Base-by-base conservation (phyloP, 371 early-diverging fungal genomes). In the Apophysomyces variabilis region DNA sequence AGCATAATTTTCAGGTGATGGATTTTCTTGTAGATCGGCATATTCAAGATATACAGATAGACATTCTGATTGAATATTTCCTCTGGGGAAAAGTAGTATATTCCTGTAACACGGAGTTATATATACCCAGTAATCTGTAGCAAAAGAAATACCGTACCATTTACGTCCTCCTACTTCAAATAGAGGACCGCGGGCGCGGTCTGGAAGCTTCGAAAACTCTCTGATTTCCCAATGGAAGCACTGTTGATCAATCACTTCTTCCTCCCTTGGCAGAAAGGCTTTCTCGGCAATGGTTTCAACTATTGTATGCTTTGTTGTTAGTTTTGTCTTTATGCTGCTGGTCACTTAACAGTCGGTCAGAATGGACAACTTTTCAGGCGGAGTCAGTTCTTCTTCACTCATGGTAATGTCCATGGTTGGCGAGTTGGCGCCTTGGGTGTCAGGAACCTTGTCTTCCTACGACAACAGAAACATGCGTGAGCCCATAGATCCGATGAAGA, bases 71-170 rank as follows among this genome's bases (percentile, higher is more conserved):
- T 78, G 82, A 54, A 88, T 82, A 80, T 97, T 97, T 41, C 98
- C 98, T 41, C 76, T 84, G 45, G 98, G 98, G 76, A 96, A 97
- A 39, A 96, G 73, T 3, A 97, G 78, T 21, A 96, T 84, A 60
- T 92, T 84, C 95, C 95, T 90, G 62, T 46, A 57, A 11, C 4
- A 58, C 11, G 11, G 8, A 0, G 21, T 45, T n/a, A 16, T 57
- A 35, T 0, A 61, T 6, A 11, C 54, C 12, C 57, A 41, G 7
- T 45, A 18, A 2, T 59, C 16, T 7, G 41, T 46, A 35, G 9
- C 16, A 5, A 46, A 36, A 12, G 12, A 44, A 37, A 3, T 62
- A 3, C 6, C 11, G 38, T 77, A 80, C 87, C 87, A 87, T 65
- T 83, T 82, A 76, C 80, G 78, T 6, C 83, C 85, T 14, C 83